Evolutionary conservation across 176 grass and related monocot genomes (phyloP), one percentile per base, ranked within the genome.

Genomic region (Guadua angustifolia): DNA sequence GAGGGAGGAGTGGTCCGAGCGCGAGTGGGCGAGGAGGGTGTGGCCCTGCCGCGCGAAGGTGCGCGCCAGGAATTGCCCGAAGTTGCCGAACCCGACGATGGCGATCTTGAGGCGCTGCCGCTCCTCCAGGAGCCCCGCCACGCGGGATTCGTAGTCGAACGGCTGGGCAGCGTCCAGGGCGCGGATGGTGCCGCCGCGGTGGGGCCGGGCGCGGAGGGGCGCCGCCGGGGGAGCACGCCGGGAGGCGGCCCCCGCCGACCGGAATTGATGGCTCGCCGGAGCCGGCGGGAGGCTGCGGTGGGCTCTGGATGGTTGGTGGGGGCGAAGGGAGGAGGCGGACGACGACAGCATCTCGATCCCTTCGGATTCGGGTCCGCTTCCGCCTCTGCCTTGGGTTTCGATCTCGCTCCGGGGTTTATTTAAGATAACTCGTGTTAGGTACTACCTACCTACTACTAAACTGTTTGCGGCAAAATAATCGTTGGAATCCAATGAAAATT

Each of bases 41-140:
- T 97, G 94, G 1, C 94, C 94, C 88, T 97, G 94, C 44, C 78
- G 79, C 65, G 80, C 86, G 76, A 97, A 90, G 22, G 83, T 82
- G 55, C 86, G 92, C 9, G 86, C 83, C 6, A 97, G 86, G 76
- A 94, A 97, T 75, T 94, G 94, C 0, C 92, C 94, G 77, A 94
- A 97, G 24, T 97, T 97, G 36, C 94, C 94, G 80, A 94, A 97
- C 19, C 94, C 94, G 9, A 97, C 80, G 79, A 97, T 87, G 69
- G 94, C 94, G 85, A 97, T 97, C 78, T 97, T 97, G n/a, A 97
- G 94, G n/a, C 82, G 86, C 45, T 82, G 77, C 6, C 76, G 83
- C 61, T 87, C 87, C 61, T 91, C 87, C 52, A 86, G 78, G 12
- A 89, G 80, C 36, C 84, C 82, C 56, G 84, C 85, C 8, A 24